Percentiles rank a stretch among this genome's conserved stretches.
Conservation (phyloP, 2,329 filamentous ascomycete genomes). For the Exophiala dermatitidis region DNA sequence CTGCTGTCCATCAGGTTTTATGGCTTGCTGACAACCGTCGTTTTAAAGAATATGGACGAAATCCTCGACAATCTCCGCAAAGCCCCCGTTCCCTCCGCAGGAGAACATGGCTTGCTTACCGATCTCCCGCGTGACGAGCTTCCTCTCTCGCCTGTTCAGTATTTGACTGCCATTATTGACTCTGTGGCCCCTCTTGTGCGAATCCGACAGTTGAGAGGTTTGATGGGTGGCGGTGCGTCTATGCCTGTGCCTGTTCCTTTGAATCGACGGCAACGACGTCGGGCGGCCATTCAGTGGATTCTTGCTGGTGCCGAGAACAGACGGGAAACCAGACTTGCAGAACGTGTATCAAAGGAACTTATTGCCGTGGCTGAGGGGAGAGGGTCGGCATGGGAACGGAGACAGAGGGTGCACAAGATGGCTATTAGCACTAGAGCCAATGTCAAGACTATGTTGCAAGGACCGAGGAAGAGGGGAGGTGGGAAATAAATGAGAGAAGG, state of each 20-base stretch:
- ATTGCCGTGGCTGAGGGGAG: slow-evolving; percentile 80
- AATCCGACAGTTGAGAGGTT: slow-evolving; percentile 66
- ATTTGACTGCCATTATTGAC: slow-evolving; percentile 85
- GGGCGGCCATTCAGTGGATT: slow-evolving; percentile 82
- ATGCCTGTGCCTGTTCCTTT: slow-evolving; percentile 79
- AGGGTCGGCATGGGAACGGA: slow-evolving; percentile 76
- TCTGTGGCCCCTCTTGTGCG: slow-evolving; percentile 83
- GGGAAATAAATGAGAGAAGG: not conserved
- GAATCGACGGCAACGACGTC: slow-evolving; percentile 63
- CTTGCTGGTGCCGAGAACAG: slow-evolving; percentile 74
- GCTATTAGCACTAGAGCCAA: slow-evolving; percentile 75
- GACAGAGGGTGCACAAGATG: slow-evolving; percentile 69
- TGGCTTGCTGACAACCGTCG: not conserved
- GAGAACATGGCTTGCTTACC: slow-evolving; percentile 44
- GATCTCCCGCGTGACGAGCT: slow-evolving; percentile 71
- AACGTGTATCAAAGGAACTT: slow-evolving; percentile 76
- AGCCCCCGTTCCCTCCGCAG: slow-evolving; percentile 43
- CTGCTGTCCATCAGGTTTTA: not conserved
- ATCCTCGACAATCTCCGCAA: slow-evolving; percentile 81
- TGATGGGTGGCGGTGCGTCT: slow-evolving; percentile 76
- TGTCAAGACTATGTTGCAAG: slow-evolving; percentile 34
- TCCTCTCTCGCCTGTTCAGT: slow-evolving; percentile 80
- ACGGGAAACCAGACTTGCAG: slow-evolving; percentile 64
- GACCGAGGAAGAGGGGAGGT: slow-evolving; percentile 10
- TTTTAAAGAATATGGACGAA: slow-evolving; percentile 68